phyloP scores from a whole-genome alignment of 2,329 filamentous ascomycete genomes.

The Cryphonectria nitschkei region DNA sequence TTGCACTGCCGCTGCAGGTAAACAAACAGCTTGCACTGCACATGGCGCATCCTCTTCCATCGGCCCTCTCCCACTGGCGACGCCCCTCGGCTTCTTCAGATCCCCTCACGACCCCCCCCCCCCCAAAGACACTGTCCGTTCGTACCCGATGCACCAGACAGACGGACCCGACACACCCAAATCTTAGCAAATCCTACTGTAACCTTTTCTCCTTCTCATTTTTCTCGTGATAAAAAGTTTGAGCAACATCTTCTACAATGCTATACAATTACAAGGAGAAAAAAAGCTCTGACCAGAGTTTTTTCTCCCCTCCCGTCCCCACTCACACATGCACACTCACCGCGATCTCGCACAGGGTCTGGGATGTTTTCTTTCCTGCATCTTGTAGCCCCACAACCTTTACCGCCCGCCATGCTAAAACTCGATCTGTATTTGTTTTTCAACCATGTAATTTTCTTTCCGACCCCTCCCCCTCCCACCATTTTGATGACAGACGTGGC shows the following conservation, averaged over 20 bases:
- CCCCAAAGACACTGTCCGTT: background rate
- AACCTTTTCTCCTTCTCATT: background rate
- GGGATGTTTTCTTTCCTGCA: background rate
- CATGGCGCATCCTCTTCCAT: background rate
- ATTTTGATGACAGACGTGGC: conserved; percentile 13
- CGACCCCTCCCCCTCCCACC: too few species aligned
- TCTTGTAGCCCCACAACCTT: background rate
- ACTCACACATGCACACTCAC: conserved; percentile 9
- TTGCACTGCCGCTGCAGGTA: conserved; percentile 3
- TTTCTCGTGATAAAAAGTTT: background rate
- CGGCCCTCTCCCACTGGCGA: background rate
- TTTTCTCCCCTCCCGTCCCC: conserved; percentile 3
- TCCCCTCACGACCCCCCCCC: background rate
- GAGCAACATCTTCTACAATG: background rate
- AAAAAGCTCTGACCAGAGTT: conserved; percentile 17
- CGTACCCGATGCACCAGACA: background rate
- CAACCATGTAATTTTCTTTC: background rate
- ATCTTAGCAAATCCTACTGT: background rate
- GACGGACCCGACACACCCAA: background rate
- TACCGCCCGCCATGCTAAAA: conserved; percentile 3
- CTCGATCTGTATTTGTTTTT: background rate
- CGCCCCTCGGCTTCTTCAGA: background rate
- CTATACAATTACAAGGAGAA: background rate
- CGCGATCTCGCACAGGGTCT: conserved; percentile 2
- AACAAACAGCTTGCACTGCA: background rate